Evolutionary conservation across 345 rosid genomes (phyloP).

Genomic region (Syzygium jambos): DNA sequence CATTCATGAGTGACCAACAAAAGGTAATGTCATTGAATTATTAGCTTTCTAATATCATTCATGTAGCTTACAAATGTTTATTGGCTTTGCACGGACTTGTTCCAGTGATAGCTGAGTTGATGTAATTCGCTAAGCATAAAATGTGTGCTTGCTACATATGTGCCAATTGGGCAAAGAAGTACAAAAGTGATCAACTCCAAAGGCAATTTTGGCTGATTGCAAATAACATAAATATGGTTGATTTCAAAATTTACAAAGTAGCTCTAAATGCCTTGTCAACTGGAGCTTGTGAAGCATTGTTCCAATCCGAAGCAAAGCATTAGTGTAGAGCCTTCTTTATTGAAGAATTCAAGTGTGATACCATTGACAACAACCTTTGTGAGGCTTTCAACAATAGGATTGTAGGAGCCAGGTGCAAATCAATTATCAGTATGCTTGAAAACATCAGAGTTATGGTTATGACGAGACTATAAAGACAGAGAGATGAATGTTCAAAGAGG

Average conservation of each 20-base stretch:
- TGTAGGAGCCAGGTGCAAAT: no score
- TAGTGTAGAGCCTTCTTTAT: rapidly evolving
- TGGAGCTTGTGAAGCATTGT: not conserved
- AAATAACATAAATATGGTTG: not conserved
- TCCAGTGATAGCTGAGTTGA: not conserved
- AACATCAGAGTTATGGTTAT: no score
- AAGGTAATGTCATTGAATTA: no score
- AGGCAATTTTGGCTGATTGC: not conserved
- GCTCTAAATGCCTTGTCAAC: not conserved
- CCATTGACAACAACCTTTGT: no score
- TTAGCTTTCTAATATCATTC: no score
- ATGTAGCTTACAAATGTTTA: no score
- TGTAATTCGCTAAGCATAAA: not conserved
- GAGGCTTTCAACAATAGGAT: rapidly evolving
- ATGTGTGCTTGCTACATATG: not conserved
- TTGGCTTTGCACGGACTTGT: not conserved
- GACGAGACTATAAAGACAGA: no score
- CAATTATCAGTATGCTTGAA: no score
- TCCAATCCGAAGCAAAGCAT: not conserved
- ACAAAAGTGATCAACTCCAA: not conserved
- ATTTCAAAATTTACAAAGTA: not conserved
- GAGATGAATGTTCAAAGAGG: no score
- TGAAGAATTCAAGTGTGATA: no score
- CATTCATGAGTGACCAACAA: no score
- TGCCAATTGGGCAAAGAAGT: not conserved